Evolutionary conservation across 2,329 filamentous ascomycete genomes (phyloP), one percentile per base, ranked within the genome.

Genomic region (Hypomyces perniciosus): DNA sequence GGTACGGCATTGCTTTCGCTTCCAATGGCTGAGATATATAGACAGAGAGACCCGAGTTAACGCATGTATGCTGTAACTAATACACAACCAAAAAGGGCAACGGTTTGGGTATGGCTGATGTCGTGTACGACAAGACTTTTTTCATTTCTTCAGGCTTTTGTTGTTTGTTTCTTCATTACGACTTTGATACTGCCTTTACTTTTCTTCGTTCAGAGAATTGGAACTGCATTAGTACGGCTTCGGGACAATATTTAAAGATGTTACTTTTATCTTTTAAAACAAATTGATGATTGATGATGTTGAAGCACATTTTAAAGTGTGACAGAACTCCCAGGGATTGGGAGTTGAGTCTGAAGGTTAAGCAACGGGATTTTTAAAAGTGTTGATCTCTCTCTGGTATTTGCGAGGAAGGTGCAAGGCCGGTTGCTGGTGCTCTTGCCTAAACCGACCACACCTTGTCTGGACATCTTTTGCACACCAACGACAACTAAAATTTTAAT

Each of bases 31-130:
- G 64, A 66, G 59, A 65, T 20, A 54, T 59, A 68, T 66, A 69
- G 65, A 69, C 61, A 66, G 60, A 68, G 52, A 58, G 50, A 57
- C 38, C 52, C 54, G 48, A 59, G 56, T 57, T 55, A 50, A 51
- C 39, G 55, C 61, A 65, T 63, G 58, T 59, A 62, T 54, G 60
- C 58, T 69, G 66, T 68, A 67, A 62, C 59, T 67, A 67, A 67
- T 68, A 66, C 60, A 62, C 60, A 58, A 65, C 55, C 53, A 64
- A 65, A 52, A 67, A 65, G 57, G 58, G 61, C 56, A 54, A 56
- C 57, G 57, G 60, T 57, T 65, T 66, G 62, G 62, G 64, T 65
- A 65, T 61, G 59, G 57, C 55, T 55, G 58, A 60, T 56, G 56
- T 57, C 56, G 66, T 65, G 63, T 67, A 65, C 58, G 62, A 64